These are phyloP conservation scores for Apiospora kogelbergensis DNA, from an alignment of 2,329 filamentous ascomycete species.

Conservation along the genomic window DNA sequence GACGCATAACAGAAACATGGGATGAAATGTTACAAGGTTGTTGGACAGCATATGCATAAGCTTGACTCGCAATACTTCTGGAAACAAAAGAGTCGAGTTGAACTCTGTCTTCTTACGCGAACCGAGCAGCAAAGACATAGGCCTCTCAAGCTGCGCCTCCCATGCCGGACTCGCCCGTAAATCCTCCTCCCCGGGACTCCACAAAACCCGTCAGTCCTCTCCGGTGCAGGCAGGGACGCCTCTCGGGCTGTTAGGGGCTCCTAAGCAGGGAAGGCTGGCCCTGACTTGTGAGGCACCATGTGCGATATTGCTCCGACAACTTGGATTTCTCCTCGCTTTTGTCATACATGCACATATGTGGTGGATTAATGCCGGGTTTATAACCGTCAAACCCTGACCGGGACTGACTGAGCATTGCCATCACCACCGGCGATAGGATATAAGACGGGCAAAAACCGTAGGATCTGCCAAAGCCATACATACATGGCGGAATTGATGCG, in stretches of 20 bases:
- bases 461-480: neutral
- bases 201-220: neutral
- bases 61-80: neutral
- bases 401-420: neutral
- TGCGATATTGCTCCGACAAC: too few relatives aligned
- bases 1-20: too few relatives aligned
- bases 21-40: neutral
- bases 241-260: too few relatives aligned
- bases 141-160: neutral
- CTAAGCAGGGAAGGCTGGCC: too few relatives aligned
- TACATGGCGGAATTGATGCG: neutral
- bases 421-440: neutral
- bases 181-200: neutral
- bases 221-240: too few relatives aligned
- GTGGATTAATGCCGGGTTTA: neutral
- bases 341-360: neutral
- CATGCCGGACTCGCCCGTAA: neutral
- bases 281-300: too few relatives aligned
- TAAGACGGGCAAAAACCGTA: neutral
- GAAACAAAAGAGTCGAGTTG: neutral
- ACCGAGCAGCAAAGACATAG: neutral
- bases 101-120: neutral
- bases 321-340: neutral
- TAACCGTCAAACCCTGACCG: neutral
- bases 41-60: neutral